Base-by-base conservation (phyloP, 768 basidiomycete genomes). In the Amanita exitialis region DNA sequence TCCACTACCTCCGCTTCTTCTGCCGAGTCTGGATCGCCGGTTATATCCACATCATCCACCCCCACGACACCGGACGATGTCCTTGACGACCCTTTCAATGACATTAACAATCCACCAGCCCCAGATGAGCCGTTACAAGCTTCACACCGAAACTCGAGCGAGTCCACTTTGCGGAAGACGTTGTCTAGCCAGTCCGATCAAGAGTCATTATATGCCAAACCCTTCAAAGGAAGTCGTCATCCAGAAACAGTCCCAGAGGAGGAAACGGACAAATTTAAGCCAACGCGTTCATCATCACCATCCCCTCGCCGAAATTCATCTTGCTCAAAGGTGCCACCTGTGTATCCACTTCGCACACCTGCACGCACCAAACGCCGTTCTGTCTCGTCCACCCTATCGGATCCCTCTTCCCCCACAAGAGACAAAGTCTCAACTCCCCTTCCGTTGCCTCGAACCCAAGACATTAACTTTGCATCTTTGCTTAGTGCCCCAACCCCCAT, bases 321-420 rank as follows among this genome's bases (percentile, higher is more conserved):
- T 49, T 57, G 61, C 15, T 63, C 64, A 16, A 74, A 71, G 51
- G 63, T 72, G 12, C 78, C 89, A 23, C 82, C 84, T 25, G 62
- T 76, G 0, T 70, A 78, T 56, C 82, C 90, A 3, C 70, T 82
- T 20, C 87, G 94, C 9, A 99, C 95, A 0, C 95, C 95, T 3
- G 91, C 85, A 3, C 81, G 94, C 9, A 98, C 95, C 2, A 99
- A 99, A 64, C 84, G 95, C 3, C 86, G 95, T 20, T 96, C 93
- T 2, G 86, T 97, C 4, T 95, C 93, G 1, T 95, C 92, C 2
- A 84, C 82, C 6, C 70, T 91, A 53, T 87, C 86, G 28, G 81
- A 85, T 46, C 70, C 76, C 8, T 69, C 69, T 8, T 77, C 80
- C 0, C 74, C 77, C 1, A 67, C 68, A 0, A 62, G 64, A 3